Evolutionary conservation across 2,329 filamentous ascomycete species (phyloP), one percentile per base, ranked within the genome.

Genomic region (Parafenestella ontariensis): DNA sequence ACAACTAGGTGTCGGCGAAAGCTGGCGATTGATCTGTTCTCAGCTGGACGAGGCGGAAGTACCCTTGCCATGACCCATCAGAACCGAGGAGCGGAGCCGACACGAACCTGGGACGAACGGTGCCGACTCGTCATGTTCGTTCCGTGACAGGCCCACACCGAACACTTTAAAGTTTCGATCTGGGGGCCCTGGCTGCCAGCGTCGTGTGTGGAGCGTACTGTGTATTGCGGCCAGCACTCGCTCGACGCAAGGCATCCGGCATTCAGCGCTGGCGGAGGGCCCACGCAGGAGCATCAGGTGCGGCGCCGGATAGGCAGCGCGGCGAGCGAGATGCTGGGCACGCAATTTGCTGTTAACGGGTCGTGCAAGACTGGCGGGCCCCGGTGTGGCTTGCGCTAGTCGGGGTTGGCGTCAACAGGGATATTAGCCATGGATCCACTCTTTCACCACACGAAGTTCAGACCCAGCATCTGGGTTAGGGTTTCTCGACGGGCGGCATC

Each of bases 21-120:
- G 29, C 31, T 15, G 24, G n/a, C 41, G 24, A 18, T 58, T 50
- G 36, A 56, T 59, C 23, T 59, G 61, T 57, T 46, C 60, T 56
- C 44, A 51, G 42, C 58, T 56, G 47, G 56, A 57, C 31, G 53
- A 51, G 56, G 59, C 61, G 61, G 59, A 58, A 46, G 58, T 52
- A 54, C 47, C 52, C 44, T 36, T 45, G 3, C 36, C 23, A 21
- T 11, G 31, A 49, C 48, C 58, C 53, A 49, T 53, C 49, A 47
- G 42, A 52, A 50, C 50, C 59, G 52, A 59, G 46, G 44, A 52
- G 61, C 59, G 61, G 61, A 63, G 61, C 58, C 59, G 51, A 60
- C 52, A 58, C 48, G 59, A 64, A 64, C 60, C 56, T 64, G 58
- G 58, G 46, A 61, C 60, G 60, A 65, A 65, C 59, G 56, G 54